phyloP scores from a whole-genome alignment of 805 yeast species.

The Cyberlindnera maritima region DNA sequence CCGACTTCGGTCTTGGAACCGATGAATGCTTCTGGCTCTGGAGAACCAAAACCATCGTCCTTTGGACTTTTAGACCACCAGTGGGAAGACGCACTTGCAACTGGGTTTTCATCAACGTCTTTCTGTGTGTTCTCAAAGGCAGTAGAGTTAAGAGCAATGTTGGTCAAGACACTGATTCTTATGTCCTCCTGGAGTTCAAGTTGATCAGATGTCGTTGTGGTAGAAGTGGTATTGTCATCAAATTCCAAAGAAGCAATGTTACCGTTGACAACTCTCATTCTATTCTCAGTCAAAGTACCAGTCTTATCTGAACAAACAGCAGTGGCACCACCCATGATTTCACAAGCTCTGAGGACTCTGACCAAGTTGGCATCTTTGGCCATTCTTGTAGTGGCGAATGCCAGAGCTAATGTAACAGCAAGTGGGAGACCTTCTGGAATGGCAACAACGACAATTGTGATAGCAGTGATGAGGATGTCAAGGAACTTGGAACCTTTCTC shows the following conservation, averaged over 20 bases:
- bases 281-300: slow-evolving; percentile 93
- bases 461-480: slow-evolving; percentile 84
- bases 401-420: slow-evolving; percentile 94
- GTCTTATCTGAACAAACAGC: slow-evolving; percentile 97
- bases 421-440: slow-evolving; percentile 99
- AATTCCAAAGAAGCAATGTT: slow-evolving; percentile 57
- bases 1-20: slow-evolving; percentile 98
- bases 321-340: slow-evolving; percentile 98
- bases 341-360: slow-evolving; percentile 91
- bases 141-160: slow-evolving; percentile 78
- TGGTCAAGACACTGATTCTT: slow-evolving; percentile 39
- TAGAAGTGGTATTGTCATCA: slow-evolving; percentile 40
- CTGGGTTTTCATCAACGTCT: slow-evolving; percentile 28
- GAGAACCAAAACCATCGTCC: slow-evolving; percentile 3
- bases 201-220: slow-evolving; percentile 16
- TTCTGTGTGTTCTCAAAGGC: slow-evolving; percentile 72
- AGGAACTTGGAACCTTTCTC: slow-evolving; percentile 82
- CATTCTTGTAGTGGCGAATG: slow-evolving; percentile 98
- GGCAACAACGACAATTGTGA: slow-evolving; percentile 93
- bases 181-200: slow-evolving; percentile 12
- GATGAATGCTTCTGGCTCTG: slow-evolving; percentile 54
- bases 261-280: slow-evolving; percentile 86
- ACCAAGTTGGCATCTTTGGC: slow-evolving; percentile 94
- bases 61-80: slow-evolving; percentile 21
- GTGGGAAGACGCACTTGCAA: slow-evolving; percentile 10